Evolutionary conservation across 208 protist species (phyloP).

Genomic region (Phytomonas sp.): DNA sequence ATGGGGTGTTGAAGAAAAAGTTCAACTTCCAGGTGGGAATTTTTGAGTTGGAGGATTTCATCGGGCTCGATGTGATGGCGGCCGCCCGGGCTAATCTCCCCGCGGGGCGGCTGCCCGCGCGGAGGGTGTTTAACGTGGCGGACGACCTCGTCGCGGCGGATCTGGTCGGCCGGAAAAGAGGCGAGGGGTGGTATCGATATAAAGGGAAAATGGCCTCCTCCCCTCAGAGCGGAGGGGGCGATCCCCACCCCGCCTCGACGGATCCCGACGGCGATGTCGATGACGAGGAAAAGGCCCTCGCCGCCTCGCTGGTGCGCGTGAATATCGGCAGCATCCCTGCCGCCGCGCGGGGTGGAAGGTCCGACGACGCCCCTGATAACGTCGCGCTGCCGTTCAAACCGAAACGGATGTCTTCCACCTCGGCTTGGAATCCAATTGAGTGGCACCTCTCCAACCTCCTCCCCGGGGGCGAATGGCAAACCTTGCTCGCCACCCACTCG

Average conservation of each 20-base stretch:
- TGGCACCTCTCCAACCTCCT: neutral
- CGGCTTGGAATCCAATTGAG: neutral
- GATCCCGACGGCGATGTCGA: slow-evolving; percentile 10
- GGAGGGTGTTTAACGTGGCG: slow-evolving; percentile 37
- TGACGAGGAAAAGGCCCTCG: slow-evolving; percentile 19
- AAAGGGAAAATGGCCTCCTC: too few relatives aligned
- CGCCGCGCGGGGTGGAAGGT: too few relatives aligned
- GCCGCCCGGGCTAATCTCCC: slow-evolving; percentile 16
- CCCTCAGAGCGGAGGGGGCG: too few relatives aligned
- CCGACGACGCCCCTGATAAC: too few relatives aligned
- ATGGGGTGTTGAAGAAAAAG: slow-evolving; percentile 36
- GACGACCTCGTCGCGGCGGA: slow-evolving; percentile 39
- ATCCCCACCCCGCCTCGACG: slow-evolving; percentile 2
- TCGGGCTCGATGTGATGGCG: slow-evolving; percentile 69
- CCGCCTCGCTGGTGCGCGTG: slow-evolving; percentile 17
- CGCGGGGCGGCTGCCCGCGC: slow-evolving; percentile 20
- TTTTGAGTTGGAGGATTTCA: slow-evolving; percentile 77
- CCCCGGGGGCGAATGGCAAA: slow-evolving; percentile 9
- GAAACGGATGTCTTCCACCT: too few relatives aligned
- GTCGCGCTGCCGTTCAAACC: too few relatives aligned
- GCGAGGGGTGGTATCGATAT: slow-evolving; percentile 77
- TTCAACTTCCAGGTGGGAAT: slow-evolving; percentile 76
- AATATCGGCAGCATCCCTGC: neutral
- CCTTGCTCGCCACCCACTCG: slow-evolving; percentile 19
- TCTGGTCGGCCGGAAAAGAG: slow-evolving; percentile 59